Percentiles rank a stretch among this genome's conserved stretches.
phyloP scores from a whole-genome alignment of 306 rosid genomes.

The Phaseolus lunatus region DNA sequence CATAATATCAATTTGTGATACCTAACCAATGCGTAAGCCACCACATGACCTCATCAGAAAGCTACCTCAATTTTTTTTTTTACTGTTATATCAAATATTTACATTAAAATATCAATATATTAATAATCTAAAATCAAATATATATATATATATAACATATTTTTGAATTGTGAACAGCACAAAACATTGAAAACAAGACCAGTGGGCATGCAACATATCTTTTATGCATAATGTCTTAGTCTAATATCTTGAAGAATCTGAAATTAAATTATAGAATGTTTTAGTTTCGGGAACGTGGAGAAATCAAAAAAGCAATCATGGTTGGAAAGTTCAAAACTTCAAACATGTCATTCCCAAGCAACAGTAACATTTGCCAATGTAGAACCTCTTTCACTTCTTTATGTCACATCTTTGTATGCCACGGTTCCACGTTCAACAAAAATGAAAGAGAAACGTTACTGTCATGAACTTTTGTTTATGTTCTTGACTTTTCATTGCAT shows the following conservation, averaged over 20 bases:
- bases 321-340: neutral
- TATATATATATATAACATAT: no score
- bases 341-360: neutral
- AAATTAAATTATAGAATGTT: neutral
- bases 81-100: no score
- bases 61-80: no score
- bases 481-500: neutral
- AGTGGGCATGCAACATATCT: no score
- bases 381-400: neutral
- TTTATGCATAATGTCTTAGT: no score
- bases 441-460: slow-evolving; percentile 8
- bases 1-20: no score
- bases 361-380: neutral
- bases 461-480: slow-evolving; percentile 14
- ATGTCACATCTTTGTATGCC: slow-evolving; percentile 23
- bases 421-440: neutral
- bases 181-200: no score
- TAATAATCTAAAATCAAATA: no score
- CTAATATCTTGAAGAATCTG: neutral
- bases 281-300: slow-evolving; percentile 2
- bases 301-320: slow-evolving; percentile 41
- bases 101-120: no score
- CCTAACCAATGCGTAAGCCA: no score
- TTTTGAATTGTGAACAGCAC: no score
- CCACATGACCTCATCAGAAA: no score